Conservation (phyloP, 352 stramenopile genomes). For the Phytophthora syringae region DNA sequence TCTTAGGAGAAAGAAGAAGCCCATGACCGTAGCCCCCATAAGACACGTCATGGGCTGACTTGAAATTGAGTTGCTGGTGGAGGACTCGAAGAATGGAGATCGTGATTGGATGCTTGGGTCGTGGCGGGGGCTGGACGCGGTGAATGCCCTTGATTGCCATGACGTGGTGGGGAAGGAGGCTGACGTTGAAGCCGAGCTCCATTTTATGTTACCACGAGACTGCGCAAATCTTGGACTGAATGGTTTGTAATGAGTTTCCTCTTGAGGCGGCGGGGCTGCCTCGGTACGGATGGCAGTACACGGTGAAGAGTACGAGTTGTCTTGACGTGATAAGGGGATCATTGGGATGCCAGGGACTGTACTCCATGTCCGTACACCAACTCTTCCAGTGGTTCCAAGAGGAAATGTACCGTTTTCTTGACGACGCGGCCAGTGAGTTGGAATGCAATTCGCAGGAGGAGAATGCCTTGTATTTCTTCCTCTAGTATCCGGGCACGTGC, state of each 20-base stretch:
- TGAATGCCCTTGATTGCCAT: constrained; percentile 35
- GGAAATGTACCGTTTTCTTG: background rate
- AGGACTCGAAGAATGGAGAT: constrained; percentile 22
- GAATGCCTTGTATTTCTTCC: background rate
- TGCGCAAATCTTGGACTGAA: constrained; percentile 38
- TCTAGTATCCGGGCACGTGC: background rate
- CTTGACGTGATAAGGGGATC: background rate
- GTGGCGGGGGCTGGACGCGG: constrained; percentile 15
- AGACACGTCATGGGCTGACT: constrained; percentile 29
- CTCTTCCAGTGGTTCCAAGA: background rate
- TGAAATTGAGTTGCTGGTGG: constrained; percentile 22
- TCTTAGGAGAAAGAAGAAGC: no score
- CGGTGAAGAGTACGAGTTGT: background rate
- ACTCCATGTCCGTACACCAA: background rate
- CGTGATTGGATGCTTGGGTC: constrained; percentile 21
- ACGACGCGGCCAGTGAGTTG: background rate
- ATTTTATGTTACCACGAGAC: constrained; percentile 36
- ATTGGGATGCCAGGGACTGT: background rate
- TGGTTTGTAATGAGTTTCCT: constrained; percentile 35
- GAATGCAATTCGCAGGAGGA: background rate
- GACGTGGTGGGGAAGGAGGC: constrained; percentile 22
- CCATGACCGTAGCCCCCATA: constrained; percentile 30
- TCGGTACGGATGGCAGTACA: background rate
- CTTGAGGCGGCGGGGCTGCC: background rate
- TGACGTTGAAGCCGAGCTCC: constrained; percentile 22